phyloP scores from a whole-genome alignment of 495 filamentous ascomycete genomes.

The Neurospora terricola region DNA sequence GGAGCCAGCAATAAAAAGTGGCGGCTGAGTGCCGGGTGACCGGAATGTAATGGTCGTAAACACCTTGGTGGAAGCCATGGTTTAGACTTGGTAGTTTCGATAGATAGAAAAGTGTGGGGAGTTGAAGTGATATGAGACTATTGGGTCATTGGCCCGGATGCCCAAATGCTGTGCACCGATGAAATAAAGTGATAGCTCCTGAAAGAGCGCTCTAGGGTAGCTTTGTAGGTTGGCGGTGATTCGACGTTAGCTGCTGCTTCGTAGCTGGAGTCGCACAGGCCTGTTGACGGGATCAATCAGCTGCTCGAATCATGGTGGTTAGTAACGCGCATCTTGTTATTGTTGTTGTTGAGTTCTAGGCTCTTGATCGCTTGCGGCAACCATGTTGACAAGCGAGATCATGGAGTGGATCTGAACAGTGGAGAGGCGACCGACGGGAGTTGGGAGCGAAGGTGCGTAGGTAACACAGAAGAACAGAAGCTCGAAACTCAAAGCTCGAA shows the following conservation, averaged over 20 bases:
- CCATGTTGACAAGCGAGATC: not conserved
- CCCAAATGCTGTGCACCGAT: slow-evolving; percentile 2
- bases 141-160: slow-evolving; percentile 5
- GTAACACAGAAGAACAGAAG: not conserved
- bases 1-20: slow-evolving; percentile 55
- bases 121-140: not conserved
- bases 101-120: not conserved
- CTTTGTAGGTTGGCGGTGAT: not conserved
- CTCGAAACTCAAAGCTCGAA: not conserved
- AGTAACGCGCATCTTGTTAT: not conserved
- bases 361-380: not conserved
- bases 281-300: not conserved
- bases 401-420: not conserved
- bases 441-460: not conserved
- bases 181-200: not conserved
- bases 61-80: slow-evolving; percentile 29
- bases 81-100: slow-evolving; percentile 5
- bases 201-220: not conserved
- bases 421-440: not conserved
- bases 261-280: not conserved
- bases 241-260: not conserved
- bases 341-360: not conserved
- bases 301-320: not conserved
- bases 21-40: slow-evolving; percentile 45
- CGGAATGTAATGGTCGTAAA: slow-evolving; percentile 47